Evolutionary conservation across 257 asterid genomes (phyloP).

Genomic region (Jacaranda copaia): DNA sequence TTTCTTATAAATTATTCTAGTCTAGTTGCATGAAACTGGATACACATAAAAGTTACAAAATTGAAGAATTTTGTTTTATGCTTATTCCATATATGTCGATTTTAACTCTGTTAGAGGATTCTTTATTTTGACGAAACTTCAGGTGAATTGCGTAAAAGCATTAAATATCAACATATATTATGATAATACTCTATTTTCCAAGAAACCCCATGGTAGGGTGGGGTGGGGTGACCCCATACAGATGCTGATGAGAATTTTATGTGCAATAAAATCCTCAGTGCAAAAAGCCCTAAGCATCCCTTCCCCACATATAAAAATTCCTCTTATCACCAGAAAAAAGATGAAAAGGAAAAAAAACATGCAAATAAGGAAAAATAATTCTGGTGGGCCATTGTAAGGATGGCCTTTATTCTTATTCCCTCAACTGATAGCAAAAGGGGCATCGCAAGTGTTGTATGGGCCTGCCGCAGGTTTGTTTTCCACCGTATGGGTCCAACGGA

Average conservation of each 20-base stretch:
- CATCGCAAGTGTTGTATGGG: conserved; percentile 32
- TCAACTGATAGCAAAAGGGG: conserved; percentile 26
- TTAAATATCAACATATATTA: no score
- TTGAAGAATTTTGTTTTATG: no score
- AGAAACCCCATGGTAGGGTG: no score
- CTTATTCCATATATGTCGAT: no score
- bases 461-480: conserved; percentile 23
- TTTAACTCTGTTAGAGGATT: no score
- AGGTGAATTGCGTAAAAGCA: no score
- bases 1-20: no score
- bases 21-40: no score
- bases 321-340: conserved; percentile 26
- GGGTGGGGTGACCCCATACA: no score
- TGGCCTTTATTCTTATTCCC: conserved; percentile 48
- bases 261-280: conserved; percentile 24
- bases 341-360: neutral
- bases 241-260: conserved; percentile 20
- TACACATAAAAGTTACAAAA: no score
- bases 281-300: conserved; percentile 3
- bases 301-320: neutral
- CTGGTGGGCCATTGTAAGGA: conserved; percentile 28
- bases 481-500: conserved; percentile 21
- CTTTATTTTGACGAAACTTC: no score
- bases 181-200: no score
- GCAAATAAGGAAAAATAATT: conserved; percentile 35